Evolutionary conservation across 352 stramenopile genomes (phyloP).

Genomic region (Pythium brachiatum): DNA sequence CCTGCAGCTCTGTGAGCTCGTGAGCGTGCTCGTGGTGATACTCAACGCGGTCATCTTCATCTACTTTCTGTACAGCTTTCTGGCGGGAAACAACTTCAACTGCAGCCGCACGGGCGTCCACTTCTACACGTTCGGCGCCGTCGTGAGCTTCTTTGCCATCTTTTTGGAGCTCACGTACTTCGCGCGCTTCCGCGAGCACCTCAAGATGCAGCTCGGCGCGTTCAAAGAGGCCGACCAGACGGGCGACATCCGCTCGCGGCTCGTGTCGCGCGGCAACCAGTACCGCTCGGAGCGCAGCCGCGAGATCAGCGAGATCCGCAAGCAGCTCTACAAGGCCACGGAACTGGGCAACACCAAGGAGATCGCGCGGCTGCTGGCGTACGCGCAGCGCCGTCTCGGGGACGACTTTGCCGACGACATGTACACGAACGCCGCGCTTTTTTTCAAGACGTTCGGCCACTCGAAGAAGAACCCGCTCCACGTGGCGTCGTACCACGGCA

Average conservation of each 20-base stretch:
- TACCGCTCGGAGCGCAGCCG: slow-evolving; percentile 46
- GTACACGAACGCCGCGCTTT: slow-evolving; percentile 51
- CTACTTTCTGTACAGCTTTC: slow-evolving; percentile 61
- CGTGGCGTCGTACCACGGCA: slow-evolving; percentile 65
- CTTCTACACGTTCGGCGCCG: slow-evolving; percentile 41
- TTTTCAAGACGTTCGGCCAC: slow-evolving; percentile 54
- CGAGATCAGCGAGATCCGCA: slow-evolving; percentile 58
- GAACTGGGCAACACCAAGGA: slow-evolving; percentile 62
- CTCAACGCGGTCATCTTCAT: slow-evolving; percentile 54
- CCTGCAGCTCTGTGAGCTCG: slow-evolving; percentile 71
- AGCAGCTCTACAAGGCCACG: slow-evolving; percentile 66
- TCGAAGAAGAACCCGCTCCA: slow-evolving; percentile 85
- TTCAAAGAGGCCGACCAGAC: slow-evolving; percentile 84
- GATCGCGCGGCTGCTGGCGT: slow-evolving; percentile 48
- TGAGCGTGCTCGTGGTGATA: slow-evolving; percentile 52
- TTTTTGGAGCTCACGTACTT: slow-evolving; percentile 78
- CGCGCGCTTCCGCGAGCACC: slow-evolving; percentile 78
- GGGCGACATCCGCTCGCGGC: slow-evolving; percentile 61
- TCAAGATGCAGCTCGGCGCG: slow-evolving; percentile 83
- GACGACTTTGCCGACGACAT: slow-evolving; percentile 59
- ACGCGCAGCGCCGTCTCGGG: slow-evolving; percentile 45
- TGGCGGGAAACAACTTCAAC: slow-evolving; percentile 65
- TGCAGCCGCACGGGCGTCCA: slow-evolving; percentile 37
- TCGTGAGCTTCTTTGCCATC: slow-evolving; percentile 52
- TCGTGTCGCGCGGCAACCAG: slow-evolving; percentile 30